Conservation (phyloP, 148 eudicot genomes). For the Simmondsia chinensis region DNA sequence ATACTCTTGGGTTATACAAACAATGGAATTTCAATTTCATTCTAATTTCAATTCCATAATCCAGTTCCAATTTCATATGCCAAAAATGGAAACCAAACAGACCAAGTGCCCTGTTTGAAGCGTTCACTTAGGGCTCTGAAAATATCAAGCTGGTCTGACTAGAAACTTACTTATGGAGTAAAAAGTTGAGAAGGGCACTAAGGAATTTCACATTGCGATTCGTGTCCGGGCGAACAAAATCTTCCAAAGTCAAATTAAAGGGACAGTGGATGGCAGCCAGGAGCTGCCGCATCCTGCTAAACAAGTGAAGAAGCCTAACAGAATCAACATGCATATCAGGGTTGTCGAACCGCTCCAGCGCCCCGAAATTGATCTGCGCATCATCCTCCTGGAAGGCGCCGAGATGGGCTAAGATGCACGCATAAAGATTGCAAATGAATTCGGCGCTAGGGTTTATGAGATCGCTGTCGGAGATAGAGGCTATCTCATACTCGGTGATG, state of each 20-base stretch:
- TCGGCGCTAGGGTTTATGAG: slow-evolving; percentile 51
- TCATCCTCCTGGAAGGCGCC: slow-evolving; percentile 57
- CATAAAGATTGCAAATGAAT: slow-evolving; percentile 40
- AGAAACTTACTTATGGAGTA: slow-evolving; percentile 46
- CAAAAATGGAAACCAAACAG: too few species aligned
- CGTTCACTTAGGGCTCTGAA: neutral
- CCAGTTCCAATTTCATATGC: too few species aligned
- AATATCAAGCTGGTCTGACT: neutral
- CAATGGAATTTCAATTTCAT: too few species aligned
- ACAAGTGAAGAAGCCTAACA: slow-evolving; percentile 39
- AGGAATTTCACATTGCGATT: slow-evolving; percentile 51
- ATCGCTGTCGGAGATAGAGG: slow-evolving; percentile 39
- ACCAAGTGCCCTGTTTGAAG: too few species aligned
- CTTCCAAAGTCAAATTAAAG: slow-evolving; percentile 33
- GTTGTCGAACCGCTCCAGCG: slow-evolving; percentile 63
- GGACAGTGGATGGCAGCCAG: slow-evolving; percentile 49
- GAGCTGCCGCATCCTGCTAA: slow-evolving; percentile 30
- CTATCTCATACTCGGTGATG: slow-evolving; percentile 32
- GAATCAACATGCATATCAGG: slow-evolving; percentile 71
- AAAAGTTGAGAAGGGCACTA: slow-evolving; percentile 59
- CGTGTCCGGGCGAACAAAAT: slow-evolving; percentile 61
- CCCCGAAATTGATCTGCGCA: slow-evolving; percentile 55
- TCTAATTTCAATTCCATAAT: too few species aligned
- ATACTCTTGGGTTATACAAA: too few species aligned
- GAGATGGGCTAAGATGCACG: slow-evolving; percentile 34